Conservation (phyloP, 768 basidiomycete genomes). For the Agrocybe praecox region DNA sequence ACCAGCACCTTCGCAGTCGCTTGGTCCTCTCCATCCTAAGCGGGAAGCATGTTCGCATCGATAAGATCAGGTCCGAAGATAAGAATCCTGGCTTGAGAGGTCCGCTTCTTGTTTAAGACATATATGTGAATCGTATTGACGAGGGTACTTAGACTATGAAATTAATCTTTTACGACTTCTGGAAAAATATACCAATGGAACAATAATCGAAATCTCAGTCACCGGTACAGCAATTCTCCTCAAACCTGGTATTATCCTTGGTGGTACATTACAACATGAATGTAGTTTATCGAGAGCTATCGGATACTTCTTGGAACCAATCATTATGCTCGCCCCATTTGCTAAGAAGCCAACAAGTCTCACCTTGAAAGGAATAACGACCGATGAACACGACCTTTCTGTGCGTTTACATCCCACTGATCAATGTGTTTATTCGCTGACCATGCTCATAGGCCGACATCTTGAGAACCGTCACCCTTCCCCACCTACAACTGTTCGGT, state of each 20-base stretch:
- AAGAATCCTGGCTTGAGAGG: conserved; percentile 95
- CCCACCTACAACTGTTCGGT: conserved; percentile 89
- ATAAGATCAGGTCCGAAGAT: conserved; percentile 88
- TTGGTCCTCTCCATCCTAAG: conserved; percentile 89
- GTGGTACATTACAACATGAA: conserved; percentile 81
- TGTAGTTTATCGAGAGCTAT: conserved; percentile 88
- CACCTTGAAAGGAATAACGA: conserved; percentile 88
- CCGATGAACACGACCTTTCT: conserved; percentile 90
- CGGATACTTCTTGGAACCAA: conserved; percentile 92
- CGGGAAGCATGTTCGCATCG: conserved; percentile 81
- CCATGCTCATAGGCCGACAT: conserved; percentile 68
- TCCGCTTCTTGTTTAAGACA: conserved; percentile 28
- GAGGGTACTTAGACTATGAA: conserved; percentile 74
- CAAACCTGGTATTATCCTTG: conserved; percentile 90
- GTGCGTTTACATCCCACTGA: conserved; percentile 38
- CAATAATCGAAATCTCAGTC: conserved; percentile 92
- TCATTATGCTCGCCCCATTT: conserved; percentile 91
- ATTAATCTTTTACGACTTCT: conserved; percentile 85
- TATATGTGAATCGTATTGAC: neutral
- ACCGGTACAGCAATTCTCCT: conserved; percentile 93
- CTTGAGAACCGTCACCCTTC: conserved; percentile 86
- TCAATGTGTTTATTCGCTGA: neutral
- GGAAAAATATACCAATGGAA: conserved; percentile 93
- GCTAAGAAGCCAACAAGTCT: conserved; percentile 84
- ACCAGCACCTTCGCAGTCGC: conserved; percentile 81